Base-by-base conservation (phyloP, 805 yeast genomes). In the Candida manassasensis region DNA sequence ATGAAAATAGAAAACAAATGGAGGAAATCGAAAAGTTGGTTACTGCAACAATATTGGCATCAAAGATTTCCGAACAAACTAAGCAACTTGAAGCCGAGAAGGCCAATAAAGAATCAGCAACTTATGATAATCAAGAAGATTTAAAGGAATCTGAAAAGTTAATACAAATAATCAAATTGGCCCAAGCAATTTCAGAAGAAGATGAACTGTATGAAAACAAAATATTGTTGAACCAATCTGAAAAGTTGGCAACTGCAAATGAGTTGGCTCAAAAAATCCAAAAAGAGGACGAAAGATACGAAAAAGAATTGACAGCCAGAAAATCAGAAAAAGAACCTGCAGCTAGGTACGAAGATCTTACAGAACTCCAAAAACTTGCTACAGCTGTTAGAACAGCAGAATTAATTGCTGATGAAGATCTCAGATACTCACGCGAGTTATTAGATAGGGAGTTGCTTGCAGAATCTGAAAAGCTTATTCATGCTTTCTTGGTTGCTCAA, bases 321-420 rank as follows among this genome's bases (percentile, higher is more conserved):
- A 30, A 35, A 10, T 25, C 29, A n/a, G 19, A 36, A 12, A 16
- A 19, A 19, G 18, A 19, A 15, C 32, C 31, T 6, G 13, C 11
- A 2, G 32, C 33, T 24, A 14, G 14, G 6, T 6, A 11, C 6
- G 13, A 24, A 24, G 33, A 30, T 6, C 33, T 30, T 21, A 14
- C 18, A 13, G 33, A 19, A 19, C 14, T 26, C 17, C 26, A 30
- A 13, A 30, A 30, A 8, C 24, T 30, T 19, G 33, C 33, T 4
- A 30, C 33, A 4, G 33, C 33, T 4, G 19, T 30, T 13, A 30
- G 21, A 19, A 21, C 33, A n/a, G 33, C 33, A 8, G 26, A 21
- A 15, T 9, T 11, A 4, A 30, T 30, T 7, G 25, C 21, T 7
- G 26, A 21, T 15, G 33, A 30, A 30, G 17, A 30, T 12, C 14